Percentiles rank a stretch among this genome's conserved stretches.
Conservation (phyloP, 805 yeast genomes). For the Candida stauntonica region DNA sequence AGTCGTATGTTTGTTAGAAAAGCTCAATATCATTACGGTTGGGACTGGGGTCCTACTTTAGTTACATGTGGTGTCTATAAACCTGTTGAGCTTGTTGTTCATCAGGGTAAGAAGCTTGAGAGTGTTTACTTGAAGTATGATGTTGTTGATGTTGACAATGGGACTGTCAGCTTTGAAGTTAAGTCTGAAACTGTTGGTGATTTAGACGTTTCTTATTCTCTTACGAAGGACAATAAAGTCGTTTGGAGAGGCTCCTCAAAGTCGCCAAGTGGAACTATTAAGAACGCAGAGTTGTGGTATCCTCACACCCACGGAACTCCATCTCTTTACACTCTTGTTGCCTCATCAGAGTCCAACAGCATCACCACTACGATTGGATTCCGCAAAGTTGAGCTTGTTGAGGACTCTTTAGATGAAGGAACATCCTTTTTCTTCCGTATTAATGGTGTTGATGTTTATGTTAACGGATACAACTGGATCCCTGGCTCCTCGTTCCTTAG, state of each 20-base stretch:
- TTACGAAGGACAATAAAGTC: slow-evolving; percentile 5
- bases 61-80: slow-evolving; percentile 16
- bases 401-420: slow-evolving; percentile 11
- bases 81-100: slow-evolving; percentile 13
- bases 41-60: slow-evolving; percentile 51
- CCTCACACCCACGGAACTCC: slow-evolving; percentile 20
- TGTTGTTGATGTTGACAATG: slow-evolving; percentile 7
- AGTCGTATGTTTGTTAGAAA: slow-evolving; percentile 42
- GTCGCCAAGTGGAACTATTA: not conserved
- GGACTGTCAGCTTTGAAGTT: slow-evolving; percentile 8
- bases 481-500: slow-evolving; percentile 16
- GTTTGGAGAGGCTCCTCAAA: slow-evolving; percentile 11
- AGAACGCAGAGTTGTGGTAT: slow-evolving; percentile 13
- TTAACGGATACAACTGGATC: slow-evolving; percentile 21
- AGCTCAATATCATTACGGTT: slow-evolving; percentile 52
- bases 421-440: slow-evolving; percentile 18
- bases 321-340: slow-evolving; percentile 6
- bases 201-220: slow-evolving; percentile 1
- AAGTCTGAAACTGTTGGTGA: slow-evolving; percentile 6
- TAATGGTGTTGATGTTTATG: slow-evolving; percentile 14
- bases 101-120: slow-evolving; percentile 3
- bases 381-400: slow-evolving; percentile 17
- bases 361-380: slow-evolving; percentile 13
- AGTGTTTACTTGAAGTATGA: slow-evolving; percentile 13
- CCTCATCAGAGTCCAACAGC: slow-evolving; percentile 4